These are phyloP conservation scores for Lobosporangium transversale DNA, from an alignment of 192 early-diverging fungal species.

Conservation along the genomic window DNA sequence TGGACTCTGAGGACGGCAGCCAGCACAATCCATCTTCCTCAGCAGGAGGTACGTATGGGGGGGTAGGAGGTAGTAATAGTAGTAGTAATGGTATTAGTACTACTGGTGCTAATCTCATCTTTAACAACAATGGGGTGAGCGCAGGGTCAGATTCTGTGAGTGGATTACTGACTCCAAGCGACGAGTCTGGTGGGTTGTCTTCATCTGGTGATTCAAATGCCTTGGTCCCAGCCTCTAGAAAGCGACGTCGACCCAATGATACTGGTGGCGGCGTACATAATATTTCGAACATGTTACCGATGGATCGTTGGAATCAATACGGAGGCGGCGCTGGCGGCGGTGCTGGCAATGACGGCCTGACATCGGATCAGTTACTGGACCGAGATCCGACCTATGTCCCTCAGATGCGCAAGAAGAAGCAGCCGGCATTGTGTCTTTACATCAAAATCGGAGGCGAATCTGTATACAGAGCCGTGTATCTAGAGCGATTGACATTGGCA, in stretches of 20 bases:
- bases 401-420: slow-evolving; percentile 49
- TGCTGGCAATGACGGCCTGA: slow-evolving; percentile 53
- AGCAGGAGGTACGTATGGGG: too few species aligned
- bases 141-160: slow-evolving; percentile 1
- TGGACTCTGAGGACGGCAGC: slow-evolving; percentile 10
- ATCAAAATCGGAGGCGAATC: slow-evolving; percentile 63
- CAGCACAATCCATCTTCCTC: neutral
- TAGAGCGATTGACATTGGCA: slow-evolving; percentile 63
- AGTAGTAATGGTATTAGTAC: neutral
- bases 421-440: slow-evolving; percentile 63
- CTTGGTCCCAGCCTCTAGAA: slow-evolving; percentile 16
- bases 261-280: slow-evolving; percentile 15
- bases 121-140: neutral
- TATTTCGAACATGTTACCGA: slow-evolving; percentile 19
- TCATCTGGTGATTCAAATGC: slow-evolving; percentile 16
- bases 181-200: neutral
- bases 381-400: slow-evolving; percentile 75
- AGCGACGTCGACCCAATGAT: slow-evolving; percentile 21
- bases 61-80: too few species aligned
- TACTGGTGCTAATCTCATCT: neutral
- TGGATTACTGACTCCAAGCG: neutral
- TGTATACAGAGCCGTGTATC: slow-evolving; percentile 71
- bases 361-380: slow-evolving; percentile 61
- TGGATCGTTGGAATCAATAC: slow-evolving; percentile 45
- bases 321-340: slow-evolving; percentile 43